Evolutionary conservation across 73 alveolate species (phyloP).

Genomic region (Paramecium primaurelia): DNA sequence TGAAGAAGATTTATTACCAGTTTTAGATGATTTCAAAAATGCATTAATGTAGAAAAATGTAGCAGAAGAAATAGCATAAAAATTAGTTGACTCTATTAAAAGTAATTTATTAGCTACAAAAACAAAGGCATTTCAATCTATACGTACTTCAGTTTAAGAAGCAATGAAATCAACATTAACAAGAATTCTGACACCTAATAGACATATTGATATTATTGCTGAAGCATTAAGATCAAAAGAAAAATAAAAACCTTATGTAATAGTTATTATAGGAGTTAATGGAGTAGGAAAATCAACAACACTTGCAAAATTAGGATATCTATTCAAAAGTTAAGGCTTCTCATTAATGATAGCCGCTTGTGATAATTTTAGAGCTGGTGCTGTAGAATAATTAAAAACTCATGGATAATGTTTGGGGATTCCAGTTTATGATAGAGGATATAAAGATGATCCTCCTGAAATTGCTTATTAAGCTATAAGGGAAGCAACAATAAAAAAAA

Average conservation of each 20-base stretch:
- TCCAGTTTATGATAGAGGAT: slow-evolving; percentile 98
- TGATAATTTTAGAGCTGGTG: slow-evolving; percentile 99
- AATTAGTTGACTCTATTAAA: slow-evolving; percentile 83
- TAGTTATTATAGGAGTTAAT: slow-evolving; percentile 97
- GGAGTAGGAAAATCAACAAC: slow-evolving; percentile 99
- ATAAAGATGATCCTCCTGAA: slow-evolving; percentile 95
- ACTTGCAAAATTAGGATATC: slow-evolving; percentile 96
- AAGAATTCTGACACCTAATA: slow-evolving; percentile 93
- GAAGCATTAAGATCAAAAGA: slow-evolving; percentile 94
- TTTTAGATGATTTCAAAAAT: slow-evolving; percentile 81
- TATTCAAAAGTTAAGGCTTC: slow-evolving; percentile 88
- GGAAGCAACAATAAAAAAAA: slow-evolving; percentile 86
- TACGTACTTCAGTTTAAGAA: slow-evolving; percentile 88
- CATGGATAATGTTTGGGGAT: slow-evolving; percentile 95
- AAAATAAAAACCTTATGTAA: slow-evolving; percentile 90
- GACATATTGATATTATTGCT: slow-evolving; percentile 90
- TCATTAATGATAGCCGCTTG: slow-evolving; percentile 95
- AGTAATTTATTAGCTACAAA: slow-evolving; percentile 80
- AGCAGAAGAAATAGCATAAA: slow-evolving; percentile 90
- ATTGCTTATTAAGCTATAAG: slow-evolving; percentile 96
- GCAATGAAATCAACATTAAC: slow-evolving; percentile 84
- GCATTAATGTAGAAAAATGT: slow-evolving; percentile 91
- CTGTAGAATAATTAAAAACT: slow-evolving; percentile 98
- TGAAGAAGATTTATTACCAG: slow-evolving; percentile 92
- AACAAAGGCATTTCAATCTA: slow-evolving; percentile 92